Evolutionary conservation across 2,329 filamentous ascomycete species (phyloP).

Genomic region (Tolypocladium nubicola): DNA sequence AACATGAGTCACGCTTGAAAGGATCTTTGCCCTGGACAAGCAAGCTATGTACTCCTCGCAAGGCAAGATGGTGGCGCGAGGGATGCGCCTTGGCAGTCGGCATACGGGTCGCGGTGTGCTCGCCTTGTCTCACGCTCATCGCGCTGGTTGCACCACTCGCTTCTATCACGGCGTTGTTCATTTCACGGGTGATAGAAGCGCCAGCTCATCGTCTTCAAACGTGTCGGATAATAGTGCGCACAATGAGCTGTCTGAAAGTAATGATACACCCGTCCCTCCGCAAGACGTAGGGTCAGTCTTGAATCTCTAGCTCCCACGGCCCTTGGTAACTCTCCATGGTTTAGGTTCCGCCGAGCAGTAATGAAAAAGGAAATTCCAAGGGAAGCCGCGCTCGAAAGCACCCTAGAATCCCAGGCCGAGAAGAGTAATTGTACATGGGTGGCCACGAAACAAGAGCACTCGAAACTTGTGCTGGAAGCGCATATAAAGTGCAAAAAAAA

Average conservation of each 20-base stretch:
- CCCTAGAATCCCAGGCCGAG: constrained; percentile 4
- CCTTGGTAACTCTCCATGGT: neutral
- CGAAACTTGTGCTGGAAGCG: neutral
- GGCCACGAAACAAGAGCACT: constrained; percentile 3
- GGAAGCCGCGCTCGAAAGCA: neutral
- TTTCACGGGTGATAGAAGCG: neutral
- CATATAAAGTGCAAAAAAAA: neutral
- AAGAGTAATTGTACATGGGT: constrained; percentile 25
- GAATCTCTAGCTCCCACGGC: neutral
- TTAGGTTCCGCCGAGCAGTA: neutral
- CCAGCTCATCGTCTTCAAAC: neutral
- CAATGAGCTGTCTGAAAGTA: constrained; percentile 3
- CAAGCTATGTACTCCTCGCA: neutral
- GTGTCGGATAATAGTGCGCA: neutral
- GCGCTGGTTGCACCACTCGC: neutral
- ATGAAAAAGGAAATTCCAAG: neutral
- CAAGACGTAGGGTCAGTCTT: neutral
- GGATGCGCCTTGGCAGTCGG: neutral
- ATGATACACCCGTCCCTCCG: neutral
- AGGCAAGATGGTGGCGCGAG: neutral
- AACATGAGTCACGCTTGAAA: neutral
- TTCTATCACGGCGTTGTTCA: neutral
- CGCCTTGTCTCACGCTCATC: no score
- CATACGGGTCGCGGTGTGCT: neutral
- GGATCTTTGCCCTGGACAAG: neutral